These are phyloP conservation scores for Pholiota adiposa DNA, from an alignment of 1,284 basidiomycete species.

Conservation along the genomic window DNA sequence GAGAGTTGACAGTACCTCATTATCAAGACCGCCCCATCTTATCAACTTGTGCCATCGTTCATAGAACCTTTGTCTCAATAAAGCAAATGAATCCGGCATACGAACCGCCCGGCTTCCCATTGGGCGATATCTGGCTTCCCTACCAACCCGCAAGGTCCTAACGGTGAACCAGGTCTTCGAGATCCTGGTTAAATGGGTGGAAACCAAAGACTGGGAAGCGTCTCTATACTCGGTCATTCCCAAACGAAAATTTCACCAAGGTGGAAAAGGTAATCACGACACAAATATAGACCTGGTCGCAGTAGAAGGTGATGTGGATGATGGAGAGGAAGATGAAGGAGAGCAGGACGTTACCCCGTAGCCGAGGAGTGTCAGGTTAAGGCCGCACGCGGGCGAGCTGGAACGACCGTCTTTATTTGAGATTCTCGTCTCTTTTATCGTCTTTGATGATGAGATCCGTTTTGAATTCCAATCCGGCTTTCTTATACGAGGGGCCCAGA, in stretches of 20 bases:
- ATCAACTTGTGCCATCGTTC: constrained; percentile 20
- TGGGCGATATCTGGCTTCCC: constrained; percentile 79
- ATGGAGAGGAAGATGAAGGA: constrained; percentile 6
- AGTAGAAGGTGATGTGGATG: constrained; percentile 18
- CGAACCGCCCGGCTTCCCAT: constrained; percentile 93
- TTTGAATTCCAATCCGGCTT: constrained; percentile 2
- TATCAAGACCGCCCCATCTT: constrained; percentile 14
- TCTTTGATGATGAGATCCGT: constrained; percentile 14
- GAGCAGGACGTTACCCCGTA: constrained; percentile 5
- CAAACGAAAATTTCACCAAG: constrained; percentile 79
- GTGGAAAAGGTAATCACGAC: constrained; percentile 26
- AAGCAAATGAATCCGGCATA: constrained; percentile 78
- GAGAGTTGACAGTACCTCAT: constrained; percentile 10
- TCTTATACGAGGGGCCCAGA: constrained; percentile 14
- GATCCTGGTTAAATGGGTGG: constrained; percentile 91
- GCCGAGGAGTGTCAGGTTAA: background rate
- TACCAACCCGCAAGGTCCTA: constrained; percentile 92
- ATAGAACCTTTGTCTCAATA: constrained; percentile 89
- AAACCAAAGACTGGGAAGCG: constrained; percentile 79
- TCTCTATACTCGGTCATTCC: constrained; percentile 89
- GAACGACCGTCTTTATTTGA: background rate
- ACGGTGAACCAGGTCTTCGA: constrained; percentile 98
- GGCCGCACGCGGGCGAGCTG: background rate
- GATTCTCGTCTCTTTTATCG: constrained; percentile 8
- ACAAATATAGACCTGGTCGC: constrained; percentile 20